Evolutionary conservation across 2,329 filamentous ascomycete genomes (phyloP), one percentile per base, ranked within the genome.

Genomic region (Acarospora socialis): DNA sequence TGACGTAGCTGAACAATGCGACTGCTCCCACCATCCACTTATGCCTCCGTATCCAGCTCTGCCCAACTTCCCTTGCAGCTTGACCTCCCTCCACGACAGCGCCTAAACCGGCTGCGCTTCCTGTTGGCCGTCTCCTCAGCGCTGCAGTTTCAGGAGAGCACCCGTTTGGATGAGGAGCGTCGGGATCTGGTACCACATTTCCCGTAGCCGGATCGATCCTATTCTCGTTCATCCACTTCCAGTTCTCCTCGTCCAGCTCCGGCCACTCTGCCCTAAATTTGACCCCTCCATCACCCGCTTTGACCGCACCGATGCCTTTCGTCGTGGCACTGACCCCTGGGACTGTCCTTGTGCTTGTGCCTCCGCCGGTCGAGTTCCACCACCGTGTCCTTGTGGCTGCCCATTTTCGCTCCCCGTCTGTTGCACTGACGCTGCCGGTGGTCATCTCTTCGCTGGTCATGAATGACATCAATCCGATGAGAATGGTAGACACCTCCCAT

Each of bases 401-500:
- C 46, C 77, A 70, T 53, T 73, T 78, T 39, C 87, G 73, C 62
- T 95, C 86, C 3, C 70, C 63, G 30, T 81, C 71, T 0, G 73
- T 78, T 12, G 77, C 81, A 4, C 77, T 77, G 18, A 98, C 73
- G 18, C 78, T 86, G 2, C 90, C 90, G 0, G 90, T 95, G 0
- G 90, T 98, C 80, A 95, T 94, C 61, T 98, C 90, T 51, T 98
- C 87, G 43, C 81, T 83, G 2, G 87, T 95, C 90, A 98, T 98
- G 59, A 98, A 98, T 22, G 81, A 92, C 40, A 95, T 65, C 17
- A 98, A 70, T 7, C 90, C 90, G 34, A 92, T 92, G 10, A 98
- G 64, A 42, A 98, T 98, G 1, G 90, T 98, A 33, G 80, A 87
- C 5, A 98, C 90, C 51, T 93, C 87, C 90, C 90, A 98, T 1